Percentiles rank a stretch among this genome's conserved stretches.
Evolutionary conservation across 2,329 filamentous ascomycete species (phyloP).

Genomic region (Venturia effusa): DNA sequence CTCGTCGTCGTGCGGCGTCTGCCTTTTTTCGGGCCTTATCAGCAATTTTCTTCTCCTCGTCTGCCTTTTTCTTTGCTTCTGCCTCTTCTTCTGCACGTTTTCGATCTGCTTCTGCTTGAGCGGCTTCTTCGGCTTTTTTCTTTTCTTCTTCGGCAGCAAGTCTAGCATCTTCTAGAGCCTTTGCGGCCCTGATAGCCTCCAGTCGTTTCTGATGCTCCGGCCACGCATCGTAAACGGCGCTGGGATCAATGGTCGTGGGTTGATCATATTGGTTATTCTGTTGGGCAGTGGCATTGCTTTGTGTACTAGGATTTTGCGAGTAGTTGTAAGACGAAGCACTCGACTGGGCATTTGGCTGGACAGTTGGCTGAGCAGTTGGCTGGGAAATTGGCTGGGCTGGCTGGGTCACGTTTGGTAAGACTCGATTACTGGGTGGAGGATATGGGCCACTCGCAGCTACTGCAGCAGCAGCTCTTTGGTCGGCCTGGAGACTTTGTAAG

Average conservation of each 20-base stretch:
- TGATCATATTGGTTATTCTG: slow-evolving; percentile 13
- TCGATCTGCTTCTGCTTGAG: slow-evolving; percentile 20
- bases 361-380: background rate
- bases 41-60: slow-evolving; percentile 7
- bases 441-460: background rate
- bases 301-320: slow-evolving; percentile 16
- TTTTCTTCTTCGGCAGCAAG: slow-evolving; percentile 16
- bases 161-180: slow-evolving; percentile 21
- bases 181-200: slow-evolving; percentile 22
- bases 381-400: background rate
- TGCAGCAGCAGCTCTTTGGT: background rate
- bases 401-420: slow-evolving; percentile 10
- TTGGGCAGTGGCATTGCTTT: background rate
- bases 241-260: slow-evolving; percentile 40
- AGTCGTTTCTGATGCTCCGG: slow-evolving; percentile 36
- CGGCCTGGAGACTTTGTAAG: slow-evolving; percentile 11
- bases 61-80: slow-evolving; percentile 16
- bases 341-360: background rate
- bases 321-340: slow-evolving; percentile 7
- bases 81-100: slow-evolving; percentile 15
- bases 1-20: slow-evolving; percentile 15
- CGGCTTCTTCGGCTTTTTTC: slow-evolving; percentile 19
- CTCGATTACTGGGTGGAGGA: slow-evolving; percentile 1
- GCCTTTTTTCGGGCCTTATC: slow-evolving; percentile 15
- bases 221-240: slow-evolving; percentile 43